These are phyloP conservation scores for Sphagnurus paluster DNA, from an alignment of 1,284 basidiomycete genomes.

Conservation along the genomic window DNA sequence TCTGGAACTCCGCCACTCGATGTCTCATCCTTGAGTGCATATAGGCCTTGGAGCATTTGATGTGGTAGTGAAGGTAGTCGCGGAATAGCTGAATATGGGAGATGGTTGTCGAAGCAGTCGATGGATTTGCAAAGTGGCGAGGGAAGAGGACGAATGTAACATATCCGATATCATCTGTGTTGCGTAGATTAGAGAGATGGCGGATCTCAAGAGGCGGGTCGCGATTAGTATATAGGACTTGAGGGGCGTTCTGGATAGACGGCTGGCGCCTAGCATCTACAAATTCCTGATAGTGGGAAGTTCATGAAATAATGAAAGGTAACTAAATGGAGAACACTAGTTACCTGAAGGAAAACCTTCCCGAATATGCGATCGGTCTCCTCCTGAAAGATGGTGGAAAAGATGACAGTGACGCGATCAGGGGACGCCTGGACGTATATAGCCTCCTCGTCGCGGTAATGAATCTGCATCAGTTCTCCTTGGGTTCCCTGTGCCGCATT, in stretches of 20 bases:
- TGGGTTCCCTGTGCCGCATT: constrained; percentile 60
- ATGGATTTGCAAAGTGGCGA: constrained; percentile 84
- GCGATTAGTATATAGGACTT: constrained; percentile 95
- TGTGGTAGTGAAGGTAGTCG: constrained; percentile 98
- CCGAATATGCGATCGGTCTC: constrained; percentile 98
- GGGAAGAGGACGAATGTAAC: constrained; percentile 99
- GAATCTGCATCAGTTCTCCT: constrained; percentile 88
- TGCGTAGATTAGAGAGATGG: constrained; percentile 78
- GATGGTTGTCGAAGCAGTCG: constrained; percentile 82
- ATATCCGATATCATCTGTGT: constrained; percentile 93
- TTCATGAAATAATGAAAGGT: neutral
- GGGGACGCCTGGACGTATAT: constrained; percentile 93
- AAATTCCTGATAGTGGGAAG: constrained; percentile 76
- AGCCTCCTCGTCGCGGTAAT: constrained; percentile 96
- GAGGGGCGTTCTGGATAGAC: constrained; percentile 94
- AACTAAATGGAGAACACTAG: neutral
- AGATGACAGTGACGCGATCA: constrained; percentile 97
- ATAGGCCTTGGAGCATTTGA: constrained; percentile 99
- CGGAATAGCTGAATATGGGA: constrained; percentile 97
- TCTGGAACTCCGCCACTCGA: constrained; percentile 96
- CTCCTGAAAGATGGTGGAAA: constrained; percentile 96
- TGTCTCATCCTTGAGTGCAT: constrained; percentile 98
- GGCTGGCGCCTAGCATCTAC: constrained; percentile 95
- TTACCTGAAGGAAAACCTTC: constrained; percentile 94
- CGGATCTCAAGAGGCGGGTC: constrained; percentile 97